Evolutionary conservation across 495 filamentous ascomycete species (phyloP), one percentile per base, ranked within the genome.

Genomic region (Tuber umbilicatum): DNA sequence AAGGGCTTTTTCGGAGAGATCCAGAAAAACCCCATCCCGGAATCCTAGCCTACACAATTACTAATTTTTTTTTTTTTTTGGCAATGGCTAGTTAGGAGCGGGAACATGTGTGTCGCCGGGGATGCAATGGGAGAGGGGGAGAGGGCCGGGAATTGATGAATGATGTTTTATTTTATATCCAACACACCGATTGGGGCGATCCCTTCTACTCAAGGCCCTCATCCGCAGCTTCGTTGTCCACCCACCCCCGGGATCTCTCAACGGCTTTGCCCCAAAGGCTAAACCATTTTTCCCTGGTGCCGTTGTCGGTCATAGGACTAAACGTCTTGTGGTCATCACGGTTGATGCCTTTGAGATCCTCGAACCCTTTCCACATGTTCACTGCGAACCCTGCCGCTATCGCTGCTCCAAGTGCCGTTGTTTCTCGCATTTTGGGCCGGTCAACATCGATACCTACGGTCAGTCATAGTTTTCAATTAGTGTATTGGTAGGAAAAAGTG

Each of bases 321-420:
- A 97, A 97, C 43, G 90, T 88, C 70, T 86, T 91, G 40, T 92
- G 89, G 74, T 91, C 92, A 71, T 88, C 87, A 75, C 87, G 88
- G 81, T 94, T 95, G 82, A 97, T 91, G 75, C 90, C 84, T 81
- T 89, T 89, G 60, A 98, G 87, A 78, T 97, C 93, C 45, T 89
- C 87, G 79, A 96, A 89, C 60, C 90, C 87, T 72, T 89, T 87
- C 94, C 94, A 98, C 71, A 95, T 88, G 71, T 88, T 89, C 23
- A 91, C 90, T 23, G 94, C 94, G 75, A 97, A 91, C 38, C 94
- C 94, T 72, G 94, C 94, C 17, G 94, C 94, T 76, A 97, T 95
- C 39, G 94, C 94, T n/a, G 94, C 93, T 39, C 94, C 94, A 1
- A 97, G 89, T 19, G 94, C 91, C 21, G 94, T 97, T 1, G 94